Base-by-base conservation (phyloP, 202 grass and related monocot species). In the Setaria italica region DNA sequence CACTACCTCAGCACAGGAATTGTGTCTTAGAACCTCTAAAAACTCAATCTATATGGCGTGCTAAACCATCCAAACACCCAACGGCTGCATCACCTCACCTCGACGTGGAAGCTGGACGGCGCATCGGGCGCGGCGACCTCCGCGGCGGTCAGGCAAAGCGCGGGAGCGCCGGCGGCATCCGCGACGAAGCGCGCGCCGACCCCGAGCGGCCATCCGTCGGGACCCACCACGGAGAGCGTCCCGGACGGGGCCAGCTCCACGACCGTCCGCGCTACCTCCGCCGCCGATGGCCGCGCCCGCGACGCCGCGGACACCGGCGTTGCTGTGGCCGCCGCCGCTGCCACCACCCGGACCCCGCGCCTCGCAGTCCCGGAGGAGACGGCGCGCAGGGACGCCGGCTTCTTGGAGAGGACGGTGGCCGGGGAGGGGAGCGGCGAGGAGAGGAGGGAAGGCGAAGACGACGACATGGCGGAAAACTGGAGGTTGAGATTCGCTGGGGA, bases 201-300 rank as follows among this genome's bases (percentile, higher is more conserved):
- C 45, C 81, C 91, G 21, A 98, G 89, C 57, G 96, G 93, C 91
- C 96, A 98, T 14, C 90, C 90, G 21, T 98, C 88, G 7, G 78
- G 55, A 8, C 90, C 62, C 39, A 98, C 45, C 13, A 89, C 70
- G 50, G 90, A 95, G 41, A 98, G 86, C 9, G 93, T 95, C 15
- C 93, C 93, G 6, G 87, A 84, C 7, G 88, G 89, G 42, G 95
- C 91, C 13, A 98, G 86, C 91, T 98, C 96, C 67, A 91, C 84
- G 32, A 98, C 84, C 41, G 93, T 95, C 76, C 95, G 86, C 39
- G 90, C 92, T 51, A 94, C 86, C 93, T 98, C 95, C 11, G 95
- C 93, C 9, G 90, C 82, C 41, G 91, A 88, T 6, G 78, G 93
- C 66, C 75, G 88, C 1, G 84, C 78, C 81, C 48, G 80, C 63